These are phyloP conservation scores for Ogataea saltuana DNA, from an alignment of 805 yeast genomes.

Conservation along the genomic window DNA sequence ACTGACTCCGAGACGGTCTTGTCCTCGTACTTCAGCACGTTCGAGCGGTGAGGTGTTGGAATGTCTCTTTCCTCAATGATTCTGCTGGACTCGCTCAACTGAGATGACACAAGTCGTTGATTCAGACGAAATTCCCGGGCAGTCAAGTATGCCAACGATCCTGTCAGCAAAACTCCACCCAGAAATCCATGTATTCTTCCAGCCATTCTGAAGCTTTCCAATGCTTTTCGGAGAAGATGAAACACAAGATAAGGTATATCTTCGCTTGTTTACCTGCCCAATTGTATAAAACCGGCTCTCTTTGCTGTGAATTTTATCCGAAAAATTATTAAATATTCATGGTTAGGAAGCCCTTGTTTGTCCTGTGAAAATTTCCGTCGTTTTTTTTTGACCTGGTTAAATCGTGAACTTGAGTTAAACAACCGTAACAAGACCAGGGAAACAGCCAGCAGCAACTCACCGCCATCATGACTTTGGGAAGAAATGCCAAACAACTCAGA, in stretches of 20 bases:
- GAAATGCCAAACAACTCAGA: constrained; percentile 52
- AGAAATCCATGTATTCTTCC: constrained; percentile 56
- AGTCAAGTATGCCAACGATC: constrained; percentile 63
- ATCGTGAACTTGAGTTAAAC: too few relatives aligned
- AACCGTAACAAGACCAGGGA: too few relatives aligned
- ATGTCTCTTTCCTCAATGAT: constrained; percentile 56
- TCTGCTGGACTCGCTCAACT: constrained; percentile 49
- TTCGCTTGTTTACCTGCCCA: too few relatives aligned
- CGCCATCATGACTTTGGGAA: constrained; percentile 34
- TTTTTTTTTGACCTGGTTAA: background rate
- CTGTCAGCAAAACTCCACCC: constrained; percentile 63
- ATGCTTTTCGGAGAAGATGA: too few relatives aligned
- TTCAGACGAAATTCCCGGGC: constrained; percentile 54
- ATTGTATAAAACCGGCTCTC: too few relatives aligned
- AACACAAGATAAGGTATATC: too few relatives aligned
- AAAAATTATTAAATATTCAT: too few relatives aligned
- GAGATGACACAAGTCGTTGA: constrained; percentile 46
- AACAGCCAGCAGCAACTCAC: background rate
- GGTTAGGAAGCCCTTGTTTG: too few relatives aligned
- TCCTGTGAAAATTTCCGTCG: background rate
- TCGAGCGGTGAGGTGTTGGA: constrained; percentile 45
- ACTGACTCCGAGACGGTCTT: constrained; percentile 58
- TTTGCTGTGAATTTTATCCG: too few relatives aligned
- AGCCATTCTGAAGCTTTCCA: constrained; percentile 37
- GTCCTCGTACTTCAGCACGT: constrained; percentile 45